Percentiles rank a stretch among this genome's conserved stretches.
phyloP scores from a whole-genome alignment of 2,329 filamentous ascomycete species.

The Colletotrichum liriopes region DNA sequence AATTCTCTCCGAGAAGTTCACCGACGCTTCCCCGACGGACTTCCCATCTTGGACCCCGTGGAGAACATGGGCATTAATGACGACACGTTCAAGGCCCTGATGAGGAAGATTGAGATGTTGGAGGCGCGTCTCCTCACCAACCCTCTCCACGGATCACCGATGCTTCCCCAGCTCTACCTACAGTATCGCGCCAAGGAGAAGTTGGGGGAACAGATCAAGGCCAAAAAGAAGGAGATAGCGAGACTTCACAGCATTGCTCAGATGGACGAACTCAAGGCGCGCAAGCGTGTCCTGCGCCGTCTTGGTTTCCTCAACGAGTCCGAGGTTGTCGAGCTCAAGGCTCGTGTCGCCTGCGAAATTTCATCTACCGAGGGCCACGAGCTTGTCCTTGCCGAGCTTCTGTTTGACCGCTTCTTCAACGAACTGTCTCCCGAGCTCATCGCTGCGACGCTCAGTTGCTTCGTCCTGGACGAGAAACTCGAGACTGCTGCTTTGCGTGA shows the following conservation, averaged over 20 bases:
- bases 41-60: constrained; percentile 91
- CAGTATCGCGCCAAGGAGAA: constrained; percentile 88
- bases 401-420: constrained; percentile 99
- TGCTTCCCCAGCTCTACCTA: constrained; percentile 87
- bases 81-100: constrained; percentile 91
- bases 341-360: constrained; percentile 97
- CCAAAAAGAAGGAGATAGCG: constrained; percentile 87
- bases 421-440: constrained; percentile 90
- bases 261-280: constrained; percentile 94
- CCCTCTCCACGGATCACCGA: constrained; percentile 90
- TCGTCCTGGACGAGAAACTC: constrained; percentile 98
- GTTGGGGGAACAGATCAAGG: constrained; percentile 85
- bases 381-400: constrained; percentile 89
- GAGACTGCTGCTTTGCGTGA: constrained; percentile 85
- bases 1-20: constrained; percentile 84
- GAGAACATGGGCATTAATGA: constrained; percentile 97
- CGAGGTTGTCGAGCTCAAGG: constrained; percentile 97
- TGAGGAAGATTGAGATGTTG: constrained; percentile 96
- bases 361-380: constrained; percentile 93
- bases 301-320: constrained; percentile 96
- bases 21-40: constrained; percentile 91
- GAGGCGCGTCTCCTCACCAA: constrained; percentile 92
- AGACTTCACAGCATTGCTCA: constrained; percentile 91
- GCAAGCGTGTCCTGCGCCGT: constrained; percentile 94
- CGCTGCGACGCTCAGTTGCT: constrained; percentile 89